These are phyloP conservation scores for Fusarium sp. DNA, from an alignment of 2,329 filamentous ascomycete genomes.

Conservation along the genomic window DNA sequence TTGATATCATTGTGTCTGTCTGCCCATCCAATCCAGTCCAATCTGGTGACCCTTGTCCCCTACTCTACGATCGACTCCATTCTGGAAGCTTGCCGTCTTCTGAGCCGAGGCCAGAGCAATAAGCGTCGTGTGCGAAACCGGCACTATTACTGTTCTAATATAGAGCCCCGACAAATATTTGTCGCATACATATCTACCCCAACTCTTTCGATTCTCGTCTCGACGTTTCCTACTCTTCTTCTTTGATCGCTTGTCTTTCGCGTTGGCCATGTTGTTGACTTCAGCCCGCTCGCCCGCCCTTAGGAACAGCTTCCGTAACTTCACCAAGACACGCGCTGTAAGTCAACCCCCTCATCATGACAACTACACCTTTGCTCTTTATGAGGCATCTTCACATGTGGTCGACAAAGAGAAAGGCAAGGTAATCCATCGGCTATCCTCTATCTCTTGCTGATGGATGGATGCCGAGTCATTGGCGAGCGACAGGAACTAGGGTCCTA, in stretches of 20 bases:
- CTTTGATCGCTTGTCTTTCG: constrained; percentile 9
- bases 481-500: constrained; percentile 11
- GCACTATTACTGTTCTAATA: constrained; percentile 18
- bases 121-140: constrained; percentile 24
- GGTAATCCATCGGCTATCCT: not conserved
- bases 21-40: not conserved
- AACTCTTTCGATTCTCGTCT: not conserved
- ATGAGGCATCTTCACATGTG: not conserved
- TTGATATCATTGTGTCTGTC: not conserved
- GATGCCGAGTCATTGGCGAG: constrained; percentile 21
- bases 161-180: constrained; percentile 24
- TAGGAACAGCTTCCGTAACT: constrained; percentile 48
- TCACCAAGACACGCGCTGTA: constrained; percentile 43
- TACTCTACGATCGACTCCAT: not conserved
- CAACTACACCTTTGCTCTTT: not conserved
- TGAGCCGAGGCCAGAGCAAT: constrained; percentile 33
- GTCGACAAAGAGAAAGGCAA: not conserved
- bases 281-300: constrained; percentile 46
- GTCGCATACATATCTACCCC: constrained; percentile 19
- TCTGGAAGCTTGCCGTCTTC: constrained; percentile 17
- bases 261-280: constrained; percentile 52
- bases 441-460: not conserved
- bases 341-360: constrained; percentile 13
- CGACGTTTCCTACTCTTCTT: not conserved
- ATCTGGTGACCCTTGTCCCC: not conserved